Percentiles rank a stretch among this genome's conserved stretches.
phyloP scores from a whole-genome alignment of 2,329 filamentous ascomycete genomes.

The Helotiales sp. region DNA sequence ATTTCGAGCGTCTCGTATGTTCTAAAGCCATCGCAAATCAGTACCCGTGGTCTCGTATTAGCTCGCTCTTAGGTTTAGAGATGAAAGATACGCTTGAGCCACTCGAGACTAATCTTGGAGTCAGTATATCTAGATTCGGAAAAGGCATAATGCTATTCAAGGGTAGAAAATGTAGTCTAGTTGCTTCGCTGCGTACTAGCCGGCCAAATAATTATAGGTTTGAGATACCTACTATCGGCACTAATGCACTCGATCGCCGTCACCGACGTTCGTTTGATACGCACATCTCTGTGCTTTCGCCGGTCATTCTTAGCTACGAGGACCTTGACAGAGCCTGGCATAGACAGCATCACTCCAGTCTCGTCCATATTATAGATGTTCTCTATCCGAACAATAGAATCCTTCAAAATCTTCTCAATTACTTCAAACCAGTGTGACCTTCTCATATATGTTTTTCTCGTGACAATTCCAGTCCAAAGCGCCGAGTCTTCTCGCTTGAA shows the following conservation, averaged over 20 bases:
- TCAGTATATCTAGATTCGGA: conserved; percentile 30
- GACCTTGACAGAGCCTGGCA: conserved; percentile 34
- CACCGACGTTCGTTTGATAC: conserved; percentile 26
- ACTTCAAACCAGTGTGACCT: conserved; percentile 36
- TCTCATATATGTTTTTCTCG: conserved; percentile 20
- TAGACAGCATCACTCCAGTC: conserved; percentile 32
- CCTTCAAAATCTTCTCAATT: conserved; percentile 27
- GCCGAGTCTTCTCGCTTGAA: background rate
- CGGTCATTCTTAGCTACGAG: conserved; percentile 32
- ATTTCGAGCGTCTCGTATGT: conserved; percentile 38
- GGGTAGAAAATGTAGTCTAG: conserved; percentile 29
- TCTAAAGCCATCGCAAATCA: conserved; percentile 39
- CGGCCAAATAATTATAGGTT: conserved; percentile 31
- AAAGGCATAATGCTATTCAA: conserved; percentile 31
- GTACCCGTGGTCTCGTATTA: conserved; percentile 33
- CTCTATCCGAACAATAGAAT: conserved; percentile 10
- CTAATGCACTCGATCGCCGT: conserved; percentile 17
- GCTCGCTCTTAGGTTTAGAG: conserved; percentile 34
- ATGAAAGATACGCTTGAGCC: conserved; percentile 37
- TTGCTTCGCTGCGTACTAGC: conserved; percentile 29
- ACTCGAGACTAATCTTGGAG: conserved; percentile 38
- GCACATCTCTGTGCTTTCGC: conserved; percentile 28
- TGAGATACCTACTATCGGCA: conserved; percentile 28
- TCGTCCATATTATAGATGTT: conserved; percentile 20
- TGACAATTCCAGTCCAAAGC: background rate